Conservation (phyloP, 169 alveolate species). For the Cryptosporidium meleagridis region DNA sequence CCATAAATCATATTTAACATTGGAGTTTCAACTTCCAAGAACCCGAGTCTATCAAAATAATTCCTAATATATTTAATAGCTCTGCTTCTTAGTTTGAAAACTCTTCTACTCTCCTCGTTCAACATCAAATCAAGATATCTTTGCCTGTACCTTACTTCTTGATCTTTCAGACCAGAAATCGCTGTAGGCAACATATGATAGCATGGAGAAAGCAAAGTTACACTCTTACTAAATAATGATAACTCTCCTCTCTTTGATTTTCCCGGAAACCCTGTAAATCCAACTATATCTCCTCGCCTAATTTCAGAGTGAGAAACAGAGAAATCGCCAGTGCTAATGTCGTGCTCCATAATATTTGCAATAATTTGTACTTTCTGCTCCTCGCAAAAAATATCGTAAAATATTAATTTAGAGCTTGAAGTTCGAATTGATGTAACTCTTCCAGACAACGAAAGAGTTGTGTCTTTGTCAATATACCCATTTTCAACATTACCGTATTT, state of each 20-base stretch:
- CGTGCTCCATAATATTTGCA: constrained; percentile 86
- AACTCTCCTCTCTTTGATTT: constrained; percentile 97
- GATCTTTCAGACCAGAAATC: constrained; percentile 94
- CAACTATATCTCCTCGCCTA: constrained; percentile 91
- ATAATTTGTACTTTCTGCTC: constrained; percentile 89
- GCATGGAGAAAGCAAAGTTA: constrained; percentile 92
- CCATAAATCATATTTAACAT: constrained; percentile 97
- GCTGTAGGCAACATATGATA: constrained; percentile 96
- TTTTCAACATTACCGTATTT: constrained; percentile 86
- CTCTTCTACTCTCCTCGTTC: constrained; percentile 88
- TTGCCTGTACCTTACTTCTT: constrained; percentile 93
- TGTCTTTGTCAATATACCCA: constrained; percentile 89
- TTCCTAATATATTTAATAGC: constrained; percentile 85
- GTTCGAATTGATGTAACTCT: constrained; percentile 91
- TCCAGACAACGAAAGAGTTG: constrained; percentile 89
- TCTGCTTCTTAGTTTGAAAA: constrained; percentile 86
- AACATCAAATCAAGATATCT: constrained; percentile 97
- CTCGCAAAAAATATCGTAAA: constrained; percentile 90
- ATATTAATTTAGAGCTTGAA: constrained; percentile 89
- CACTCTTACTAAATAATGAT: constrained; percentile 90
- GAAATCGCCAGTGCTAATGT: constrained; percentile 81
- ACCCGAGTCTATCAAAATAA: constrained; percentile 91
- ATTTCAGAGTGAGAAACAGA: constrained; percentile 80
- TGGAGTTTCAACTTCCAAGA: constrained; percentile 99
- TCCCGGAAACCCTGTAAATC: constrained; percentile 90